Percentiles rank a stretch among this genome's conserved stretches.
These are phyloP conservation scores for Auricularia heimuer DNA, from an alignment of 768 basidiomycete genomes.

Conservation along the genomic window DNA sequence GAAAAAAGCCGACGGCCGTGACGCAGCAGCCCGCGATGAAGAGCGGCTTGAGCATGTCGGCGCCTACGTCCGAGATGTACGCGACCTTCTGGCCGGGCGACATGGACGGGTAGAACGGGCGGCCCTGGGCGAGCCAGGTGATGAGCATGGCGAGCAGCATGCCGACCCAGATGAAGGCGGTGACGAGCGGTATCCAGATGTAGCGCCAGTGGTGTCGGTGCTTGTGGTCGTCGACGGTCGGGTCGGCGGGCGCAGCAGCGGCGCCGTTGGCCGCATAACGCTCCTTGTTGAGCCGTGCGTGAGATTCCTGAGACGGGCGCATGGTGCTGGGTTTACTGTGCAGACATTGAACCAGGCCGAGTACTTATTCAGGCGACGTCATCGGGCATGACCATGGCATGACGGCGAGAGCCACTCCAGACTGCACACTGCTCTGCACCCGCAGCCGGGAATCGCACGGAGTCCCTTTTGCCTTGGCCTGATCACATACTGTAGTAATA, in stretches of 20 bases:
- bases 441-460: no score
- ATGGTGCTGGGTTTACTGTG: not conserved
- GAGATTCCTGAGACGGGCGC: not conserved
- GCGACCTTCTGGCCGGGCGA: slow-evolving; percentile 38
- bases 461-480: no score
- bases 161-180: slow-evolving; percentile 55
- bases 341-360: no score
- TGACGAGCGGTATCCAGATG: slow-evolving; percentile 47
- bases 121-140: slow-evolving; percentile 58
- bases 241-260: not conserved
- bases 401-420: no score
- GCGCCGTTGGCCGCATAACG: not conserved
- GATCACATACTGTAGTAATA: no score
- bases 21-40: slow-evolving; percentile 58
- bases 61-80: slow-evolving; percentile 77
- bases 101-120: slow-evolving; percentile 36
- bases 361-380: no score
- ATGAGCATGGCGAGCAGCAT: slow-evolving; percentile 62
- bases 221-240: not conserved
- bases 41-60: slow-evolving; percentile 61
- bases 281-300: not conserved
- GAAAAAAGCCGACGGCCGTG: slow-evolving; percentile 51
- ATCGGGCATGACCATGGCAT: no score
- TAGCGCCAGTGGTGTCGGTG: slow-evolving; percentile 1
- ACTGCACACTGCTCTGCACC: no score